A percentile compares a stretch with the other conserved stretches of the same genome.
Evolutionary conservation across 2,329 filamentous ascomycete genomes (phyloP).

Genomic region (Macrophomina pseudophaseolina): DNA sequence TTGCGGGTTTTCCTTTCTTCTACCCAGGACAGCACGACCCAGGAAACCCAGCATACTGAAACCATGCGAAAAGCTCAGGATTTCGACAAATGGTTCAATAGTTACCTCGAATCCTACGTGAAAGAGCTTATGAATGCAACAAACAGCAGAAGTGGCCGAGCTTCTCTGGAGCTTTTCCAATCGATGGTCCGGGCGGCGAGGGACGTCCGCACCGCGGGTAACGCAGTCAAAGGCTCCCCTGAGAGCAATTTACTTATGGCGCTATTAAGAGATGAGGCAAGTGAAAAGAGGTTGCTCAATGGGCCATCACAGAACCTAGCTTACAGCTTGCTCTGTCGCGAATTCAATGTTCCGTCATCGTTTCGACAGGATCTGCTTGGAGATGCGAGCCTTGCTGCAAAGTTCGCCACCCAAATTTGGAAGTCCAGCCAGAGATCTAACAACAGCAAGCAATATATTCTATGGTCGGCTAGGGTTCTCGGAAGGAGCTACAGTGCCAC

Average conservation of each 20-base stretch:
- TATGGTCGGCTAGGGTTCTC: conserved; percentile 85
- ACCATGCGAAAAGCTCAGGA: conserved; percentile 76
- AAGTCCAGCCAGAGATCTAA: conserved; percentile 71
- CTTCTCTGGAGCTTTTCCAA: conserved; percentile 60
- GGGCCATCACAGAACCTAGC: conserved; percentile 71
- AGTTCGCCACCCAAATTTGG: conserved; percentile 72
- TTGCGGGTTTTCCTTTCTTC: conserved; percentile 76
- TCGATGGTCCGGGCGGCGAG: conserved; percentile 73
- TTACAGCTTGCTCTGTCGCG: conserved; percentile 73
- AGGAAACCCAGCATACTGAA: conserved; percentile 79
- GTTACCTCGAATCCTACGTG: conserved; percentile 65
- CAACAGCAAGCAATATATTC: conserved; percentile 70
- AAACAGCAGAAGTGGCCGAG: background rate
- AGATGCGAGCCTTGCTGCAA: conserved; percentile 66
- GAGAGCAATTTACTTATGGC: conserved; percentile 82
- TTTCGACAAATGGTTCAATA: conserved; percentile 80
- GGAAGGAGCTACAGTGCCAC: conserved; percentile 69
- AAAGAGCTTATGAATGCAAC: conserved; percentile 26
- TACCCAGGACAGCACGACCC: conserved; percentile 77
- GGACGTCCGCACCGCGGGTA: conserved; percentile 69
- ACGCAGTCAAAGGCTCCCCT: conserved; percentile 70
- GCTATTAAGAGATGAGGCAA: conserved; percentile 74
- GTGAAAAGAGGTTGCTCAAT: conserved; percentile 68
- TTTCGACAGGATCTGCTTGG: conserved; percentile 71
- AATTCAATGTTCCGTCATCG: conserved; percentile 69